phyloP scores from a whole-genome alignment of 2,329 filamentous ascomycete genomes.

The Penicillium sp. region DNA sequence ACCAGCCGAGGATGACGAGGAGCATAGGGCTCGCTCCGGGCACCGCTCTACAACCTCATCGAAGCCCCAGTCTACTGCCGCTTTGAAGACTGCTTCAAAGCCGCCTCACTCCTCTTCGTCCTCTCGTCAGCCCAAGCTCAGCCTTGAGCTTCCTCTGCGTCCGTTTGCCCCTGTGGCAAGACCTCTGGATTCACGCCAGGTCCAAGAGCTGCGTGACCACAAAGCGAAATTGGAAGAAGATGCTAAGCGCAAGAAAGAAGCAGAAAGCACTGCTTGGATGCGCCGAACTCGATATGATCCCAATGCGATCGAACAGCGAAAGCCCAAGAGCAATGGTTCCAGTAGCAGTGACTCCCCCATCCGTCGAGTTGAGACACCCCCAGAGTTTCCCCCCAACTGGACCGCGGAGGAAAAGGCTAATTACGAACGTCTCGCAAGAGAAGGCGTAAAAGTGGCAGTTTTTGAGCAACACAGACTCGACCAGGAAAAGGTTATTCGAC shows the following conservation, averaged over 20 bases:
- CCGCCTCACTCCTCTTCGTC: not conserved
- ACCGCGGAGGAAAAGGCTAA: slow-evolving; percentile 3
- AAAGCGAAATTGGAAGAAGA: not conserved
- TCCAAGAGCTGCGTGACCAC: not conserved
- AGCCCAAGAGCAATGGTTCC: not conserved
- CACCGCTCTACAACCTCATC: not conserved
- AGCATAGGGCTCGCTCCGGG: not conserved
- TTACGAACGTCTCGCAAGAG: not conserved
- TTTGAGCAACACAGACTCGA: slow-evolving; percentile 1
- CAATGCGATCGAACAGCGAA: not conserved
- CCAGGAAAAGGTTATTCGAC: not conserved
- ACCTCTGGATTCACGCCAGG: not conserved
- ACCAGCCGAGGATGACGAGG: not conserved
- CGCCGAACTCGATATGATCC: not conserved
- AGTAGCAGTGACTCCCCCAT: slow-evolving; percentile 1
- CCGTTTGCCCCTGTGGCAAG: not conserved
- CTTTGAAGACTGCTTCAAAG: not conserved
- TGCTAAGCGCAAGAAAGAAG: not conserved
- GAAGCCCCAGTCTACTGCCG: not conserved
- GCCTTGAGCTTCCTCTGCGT: not conserved
- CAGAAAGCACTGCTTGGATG: slow-evolving; percentile 5
- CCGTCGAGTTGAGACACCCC: slow-evolving; percentile 1
- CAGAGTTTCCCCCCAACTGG: not conserved
- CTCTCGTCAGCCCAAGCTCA: not conserved
- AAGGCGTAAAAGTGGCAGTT: not conserved